Evolutionary conservation across 169 alveolate genomes (phyloP).

Genomic region (Cystoisospora suis): DNA sequence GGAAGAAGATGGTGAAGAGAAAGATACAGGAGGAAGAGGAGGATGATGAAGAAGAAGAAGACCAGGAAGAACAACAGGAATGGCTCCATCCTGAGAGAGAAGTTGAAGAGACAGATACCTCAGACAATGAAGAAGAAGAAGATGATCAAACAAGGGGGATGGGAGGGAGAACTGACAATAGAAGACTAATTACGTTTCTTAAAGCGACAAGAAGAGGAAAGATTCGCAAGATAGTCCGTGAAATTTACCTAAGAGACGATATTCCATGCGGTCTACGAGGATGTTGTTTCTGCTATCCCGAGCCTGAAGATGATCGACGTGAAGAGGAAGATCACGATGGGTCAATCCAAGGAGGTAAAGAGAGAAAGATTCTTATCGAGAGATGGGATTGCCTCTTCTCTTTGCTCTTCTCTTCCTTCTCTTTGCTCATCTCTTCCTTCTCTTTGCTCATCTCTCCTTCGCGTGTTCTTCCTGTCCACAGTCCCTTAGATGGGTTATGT

Average conservation of each 20-base stretch:
- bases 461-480: no score
- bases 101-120: neutral
- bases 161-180: constrained; percentile 35
- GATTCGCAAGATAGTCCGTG: constrained; percentile 78
- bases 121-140: neutral
- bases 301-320: neutral
- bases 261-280: constrained; percentile 73
- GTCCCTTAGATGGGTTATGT: no score
- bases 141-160: neutral
- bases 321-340: neutral
- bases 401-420: no score
- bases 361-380: no score
- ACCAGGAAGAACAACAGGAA: neutral
- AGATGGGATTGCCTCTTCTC: no score
- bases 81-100: neutral
- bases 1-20: neutral
- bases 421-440: no score
- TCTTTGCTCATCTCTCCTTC: no score
- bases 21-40: neutral
- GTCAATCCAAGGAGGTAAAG: no score
- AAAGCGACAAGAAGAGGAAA: constrained; percentile 75
- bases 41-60: neutral
- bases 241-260: constrained; percentile 82
- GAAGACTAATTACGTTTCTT: constrained; percentile 54
- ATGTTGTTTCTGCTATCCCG: constrained; percentile 67